phyloP scores from a whole-genome alignment of 345 rosid genomes.

The Salix brachista region DNA sequence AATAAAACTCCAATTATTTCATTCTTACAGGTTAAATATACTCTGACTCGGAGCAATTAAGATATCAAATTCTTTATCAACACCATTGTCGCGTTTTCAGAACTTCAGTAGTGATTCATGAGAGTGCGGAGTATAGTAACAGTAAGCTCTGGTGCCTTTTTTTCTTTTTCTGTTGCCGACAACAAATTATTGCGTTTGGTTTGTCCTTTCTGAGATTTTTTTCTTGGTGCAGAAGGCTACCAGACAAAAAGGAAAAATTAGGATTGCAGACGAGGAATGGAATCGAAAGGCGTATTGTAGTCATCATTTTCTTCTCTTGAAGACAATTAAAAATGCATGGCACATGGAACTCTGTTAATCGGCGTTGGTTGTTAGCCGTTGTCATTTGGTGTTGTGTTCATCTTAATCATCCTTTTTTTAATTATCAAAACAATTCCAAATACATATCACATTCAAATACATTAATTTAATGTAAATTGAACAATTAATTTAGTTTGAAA shows the following conservation, averaged over 20 bases:
- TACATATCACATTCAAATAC: too few relatives aligned
- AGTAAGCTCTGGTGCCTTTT: background rate
- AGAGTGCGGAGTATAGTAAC: too few relatives aligned
- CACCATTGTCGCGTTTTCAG: too few relatives aligned
- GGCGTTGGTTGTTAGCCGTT: background rate
- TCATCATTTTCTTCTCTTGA: background rate
- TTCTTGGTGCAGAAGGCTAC: background rate
- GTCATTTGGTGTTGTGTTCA: background rate
- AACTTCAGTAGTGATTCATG: too few relatives aligned
- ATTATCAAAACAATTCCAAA: too few relatives aligned
- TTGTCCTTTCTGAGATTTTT: background rate
- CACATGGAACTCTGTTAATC: too few relatives aligned
- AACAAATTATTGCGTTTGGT: background rate
- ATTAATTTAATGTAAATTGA: background rate
- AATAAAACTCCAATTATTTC: too few relatives aligned
- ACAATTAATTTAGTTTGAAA: too few relatives aligned
- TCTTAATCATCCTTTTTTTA: too few relatives aligned
- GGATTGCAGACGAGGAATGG: background rate
- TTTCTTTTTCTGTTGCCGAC: background rate
- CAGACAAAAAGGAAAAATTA: background rate
- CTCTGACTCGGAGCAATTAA: too few relatives aligned
- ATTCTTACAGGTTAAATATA: too few relatives aligned
- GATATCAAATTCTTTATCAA: too few relatives aligned
- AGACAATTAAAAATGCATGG: background rate
- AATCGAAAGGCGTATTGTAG: background rate